Evolutionary conservation across 148 eudicot genomes (phyloP).

Genomic region (Amaranthus hypochondriacus): DNA sequence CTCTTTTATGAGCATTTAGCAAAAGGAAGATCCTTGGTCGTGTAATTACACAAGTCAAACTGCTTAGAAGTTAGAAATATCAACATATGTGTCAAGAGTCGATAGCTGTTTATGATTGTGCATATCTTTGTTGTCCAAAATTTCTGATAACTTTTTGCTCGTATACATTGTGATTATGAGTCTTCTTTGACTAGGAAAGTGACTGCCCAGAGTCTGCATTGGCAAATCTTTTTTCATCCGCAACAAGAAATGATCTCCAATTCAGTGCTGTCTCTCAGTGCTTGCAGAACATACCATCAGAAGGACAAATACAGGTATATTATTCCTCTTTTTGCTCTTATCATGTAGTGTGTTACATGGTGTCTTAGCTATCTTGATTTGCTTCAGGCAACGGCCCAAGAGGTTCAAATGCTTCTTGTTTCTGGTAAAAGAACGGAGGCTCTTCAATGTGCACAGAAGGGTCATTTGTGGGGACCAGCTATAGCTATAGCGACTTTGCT

Average conservation of each 20-base stretch:
- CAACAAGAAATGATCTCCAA: constrained; percentile 35
- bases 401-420: constrained; percentile 80
- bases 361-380: constrained; percentile 8
- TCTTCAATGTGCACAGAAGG: constrained; percentile 68
- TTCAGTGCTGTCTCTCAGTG: constrained; percentile 41
- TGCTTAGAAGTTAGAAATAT: background rate
- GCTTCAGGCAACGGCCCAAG: constrained; percentile 66
- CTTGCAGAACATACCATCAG: constrained; percentile 74
- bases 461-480: constrained; percentile 87
- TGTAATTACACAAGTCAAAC: background rate
- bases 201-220: constrained; percentile 74
- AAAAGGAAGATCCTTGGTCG: background rate
- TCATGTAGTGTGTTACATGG: background rate
- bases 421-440: constrained; percentile 87
- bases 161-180: background rate
- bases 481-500: constrained; percentile 82
- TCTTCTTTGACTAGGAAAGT: constrained; percentile 44
- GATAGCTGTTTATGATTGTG: background rate
- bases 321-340: constrained; percentile 8
- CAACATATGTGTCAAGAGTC: background rate
- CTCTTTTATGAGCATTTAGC: background rate
- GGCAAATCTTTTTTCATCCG: constrained; percentile 71
- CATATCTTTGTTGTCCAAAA: background rate
- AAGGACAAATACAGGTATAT: constrained; percentile 61
- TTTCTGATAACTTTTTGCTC: background rate